A percentile compares a stretch with the other conserved stretches of the same genome.
phyloP scores from a whole-genome alignment of 352 stramenopile species.

The Pythium sukuiense region DNA sequence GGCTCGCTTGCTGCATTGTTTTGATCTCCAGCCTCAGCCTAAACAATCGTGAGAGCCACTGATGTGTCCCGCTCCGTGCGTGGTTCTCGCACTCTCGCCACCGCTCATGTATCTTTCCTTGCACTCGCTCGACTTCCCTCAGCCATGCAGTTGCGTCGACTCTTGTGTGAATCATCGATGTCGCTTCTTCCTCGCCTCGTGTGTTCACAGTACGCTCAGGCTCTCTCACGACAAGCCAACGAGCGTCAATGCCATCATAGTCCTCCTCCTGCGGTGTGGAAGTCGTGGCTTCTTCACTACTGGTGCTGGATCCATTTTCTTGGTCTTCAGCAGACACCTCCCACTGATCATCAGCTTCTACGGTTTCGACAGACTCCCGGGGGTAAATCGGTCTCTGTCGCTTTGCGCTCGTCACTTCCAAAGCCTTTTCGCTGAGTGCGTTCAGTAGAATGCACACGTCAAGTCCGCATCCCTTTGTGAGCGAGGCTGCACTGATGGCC shows the following conservation, averaged over 20 bases:
- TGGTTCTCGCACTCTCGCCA: constrained; percentile 8
- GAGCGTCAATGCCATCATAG: constrained; percentile 5
- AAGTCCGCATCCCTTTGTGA: constrained; percentile 43
- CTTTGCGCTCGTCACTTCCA: constrained; percentile 27
- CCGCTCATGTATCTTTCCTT: constrained; percentile 1
- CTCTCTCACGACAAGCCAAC: constrained; percentile 26
- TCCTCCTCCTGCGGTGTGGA: constrained; percentile 17
- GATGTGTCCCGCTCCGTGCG: not conserved
- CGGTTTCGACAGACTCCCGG: constrained; percentile 40
- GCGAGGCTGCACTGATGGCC: constrained; percentile 38
- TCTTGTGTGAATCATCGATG: constrained; percentile 21
- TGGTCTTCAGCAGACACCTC: constrained; percentile 44
- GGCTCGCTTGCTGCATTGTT: not conserved
- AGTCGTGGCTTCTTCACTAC: constrained; percentile 20
- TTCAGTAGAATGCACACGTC: constrained; percentile 61
- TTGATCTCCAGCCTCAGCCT: constrained; percentile 1
- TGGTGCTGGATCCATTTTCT: constrained; percentile 6
- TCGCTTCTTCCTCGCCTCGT: not conserved
- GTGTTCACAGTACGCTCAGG: not conserved
- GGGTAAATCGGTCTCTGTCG: constrained; percentile 34
- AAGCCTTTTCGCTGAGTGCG: constrained; percentile 38
- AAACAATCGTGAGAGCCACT: constrained; percentile 17
- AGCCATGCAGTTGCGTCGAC: constrained; percentile 24
- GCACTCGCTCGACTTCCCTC: constrained; percentile 18
- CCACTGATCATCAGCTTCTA: constrained; percentile 43